Evolutionary conservation across 2,329 filamentous ascomycete genomes (phyloP), one percentile per base, ranked within the genome.

Genomic region (Fusarium oxysporum): DNA sequence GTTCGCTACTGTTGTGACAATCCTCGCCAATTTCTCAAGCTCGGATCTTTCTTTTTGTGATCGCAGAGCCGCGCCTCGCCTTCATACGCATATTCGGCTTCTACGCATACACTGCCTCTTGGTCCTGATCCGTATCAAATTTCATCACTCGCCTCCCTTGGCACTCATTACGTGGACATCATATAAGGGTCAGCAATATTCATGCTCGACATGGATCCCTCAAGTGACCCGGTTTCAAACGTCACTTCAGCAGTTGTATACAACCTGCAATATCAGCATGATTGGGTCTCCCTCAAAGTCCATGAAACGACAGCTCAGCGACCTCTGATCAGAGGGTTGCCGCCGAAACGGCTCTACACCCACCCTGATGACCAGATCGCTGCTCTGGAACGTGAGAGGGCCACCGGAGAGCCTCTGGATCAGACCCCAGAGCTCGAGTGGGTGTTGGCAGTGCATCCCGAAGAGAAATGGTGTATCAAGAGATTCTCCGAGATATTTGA

Each of bases 341-440:
- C 93, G 4, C 92, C 93, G 1, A 87, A 88, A 48, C 88, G 91
- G 50, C 86, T 95, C 45, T 96, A 96, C 81, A 85, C 93, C 57
- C 93, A 96, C 78, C 93, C 93, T 4, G 93, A 96, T 80, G 93
- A 95, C 82, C 93, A 96, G 82, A 90, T 93, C 72, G 90, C 89
- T 72, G 87, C 92, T 62, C 85, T 95, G 62, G 91, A 91, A 73
- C 85, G 86, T 35, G 89, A 90, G 71, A 85, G 86, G 71, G 81
- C 83, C 17, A 83, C 83, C 3, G 85, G 85, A 19, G 80, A 84
- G 62, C 81, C 80, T 47, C 82, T 88, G 21, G 64, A 73, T 17
- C 87, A 88, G 76, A 82, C 80, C 19, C 85, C 89, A 4, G 89
- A 93, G 81, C 81, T 85, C 48, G 93, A 96, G 83, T 96, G 93